These are phyloP conservation scores for Thozetella sp. DNA, from an alignment of 495 filamentous ascomycete species.

Conservation along the genomic window DNA sequence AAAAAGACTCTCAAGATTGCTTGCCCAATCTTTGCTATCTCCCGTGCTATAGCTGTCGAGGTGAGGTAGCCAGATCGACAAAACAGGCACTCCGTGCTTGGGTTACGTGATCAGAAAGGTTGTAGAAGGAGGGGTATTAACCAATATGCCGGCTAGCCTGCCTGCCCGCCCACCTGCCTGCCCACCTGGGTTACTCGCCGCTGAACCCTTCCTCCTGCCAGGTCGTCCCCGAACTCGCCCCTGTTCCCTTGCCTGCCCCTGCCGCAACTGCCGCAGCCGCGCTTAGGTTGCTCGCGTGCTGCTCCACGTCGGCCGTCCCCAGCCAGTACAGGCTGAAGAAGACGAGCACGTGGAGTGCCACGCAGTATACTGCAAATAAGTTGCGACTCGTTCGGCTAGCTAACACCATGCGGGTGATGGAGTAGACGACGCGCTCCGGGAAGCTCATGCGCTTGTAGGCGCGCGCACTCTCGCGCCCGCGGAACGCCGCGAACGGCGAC, in stretches of 20 bases:
- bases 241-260: conserved; percentile 12
- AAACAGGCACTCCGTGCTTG: no score
- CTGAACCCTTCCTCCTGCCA: conserved; percentile 43
- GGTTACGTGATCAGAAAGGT: no score
- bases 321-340: conserved; percentile 86
- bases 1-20: neutral
- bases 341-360: conserved; percentile 84
- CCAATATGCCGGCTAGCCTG: no score
- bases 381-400: conserved; percentile 90
- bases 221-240: conserved; percentile 15
- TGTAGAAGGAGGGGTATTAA: no score
- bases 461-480: conserved; percentile 84
- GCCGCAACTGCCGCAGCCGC: conserved; percentile 18
- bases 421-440: conserved; percentile 87
- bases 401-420: conserved; percentile 86
- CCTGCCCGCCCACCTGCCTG: no score
- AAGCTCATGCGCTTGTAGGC: conserved; percentile 96
- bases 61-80: no score
- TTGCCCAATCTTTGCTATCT: no score
- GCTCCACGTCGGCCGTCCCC: conserved; percentile 53
- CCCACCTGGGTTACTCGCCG: conserved; percentile 20
- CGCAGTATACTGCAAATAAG: conserved; percentile 92
- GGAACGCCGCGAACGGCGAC: conserved; percentile 93
- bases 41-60: no score
- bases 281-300: conserved; percentile 32